phyloP scores from a whole-genome alignment of 2,329 filamentous ascomycete species.

The Penicillium vulpinum region DNA sequence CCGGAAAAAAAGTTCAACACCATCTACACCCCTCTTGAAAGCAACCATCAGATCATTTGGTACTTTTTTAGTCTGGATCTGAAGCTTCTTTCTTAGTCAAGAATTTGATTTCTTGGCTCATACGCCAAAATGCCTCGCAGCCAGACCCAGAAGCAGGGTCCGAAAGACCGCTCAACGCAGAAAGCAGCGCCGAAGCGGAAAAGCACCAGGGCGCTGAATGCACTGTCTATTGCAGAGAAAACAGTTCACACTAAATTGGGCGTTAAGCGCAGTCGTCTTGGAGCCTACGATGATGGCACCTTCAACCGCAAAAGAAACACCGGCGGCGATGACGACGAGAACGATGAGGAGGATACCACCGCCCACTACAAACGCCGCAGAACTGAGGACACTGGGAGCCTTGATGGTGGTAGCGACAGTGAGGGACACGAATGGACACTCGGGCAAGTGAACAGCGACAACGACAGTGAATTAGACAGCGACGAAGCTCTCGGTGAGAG shows the following conservation, averaged over 20 bases:
- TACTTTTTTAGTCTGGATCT: conserved; percentile 3
- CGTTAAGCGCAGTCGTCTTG: conserved; percentile 59
- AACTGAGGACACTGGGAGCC: conserved; percentile 47
- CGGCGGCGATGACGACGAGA: conserved; percentile 44
- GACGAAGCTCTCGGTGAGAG: conserved; percentile 86
- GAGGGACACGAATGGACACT: conserved; percentile 84
- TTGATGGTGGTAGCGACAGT: conserved; percentile 77
- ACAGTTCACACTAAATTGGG: conserved; percentile 55
- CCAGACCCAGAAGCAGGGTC: conserved; percentile 42
- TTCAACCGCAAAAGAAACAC: conserved; percentile 40
- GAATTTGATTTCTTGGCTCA: conserved; percentile 1
- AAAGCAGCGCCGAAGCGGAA: conserved; percentile 52
- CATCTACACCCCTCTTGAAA: conserved; percentile 16
- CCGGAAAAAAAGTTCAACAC: conserved; percentile 31
- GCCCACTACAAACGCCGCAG: conserved; percentile 48
- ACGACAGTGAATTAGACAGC: conserved; percentile 69
- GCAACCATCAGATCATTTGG: conserved; percentile 12
- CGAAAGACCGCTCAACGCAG: conserved; percentile 39
- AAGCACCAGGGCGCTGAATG: conserved; percentile 55
- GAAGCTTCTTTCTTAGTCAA: conserved; percentile 1
- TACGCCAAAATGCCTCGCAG: conserved; percentile 42
- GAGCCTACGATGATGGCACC: conserved; percentile 54
- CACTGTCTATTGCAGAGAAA: conserved; percentile 64
- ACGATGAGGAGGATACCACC: conserved; percentile 41
- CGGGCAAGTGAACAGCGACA: conserved; percentile 66